Conservation (phyloP, 2,329 filamentous ascomycete species). For the Daldinia sp. region DNA sequence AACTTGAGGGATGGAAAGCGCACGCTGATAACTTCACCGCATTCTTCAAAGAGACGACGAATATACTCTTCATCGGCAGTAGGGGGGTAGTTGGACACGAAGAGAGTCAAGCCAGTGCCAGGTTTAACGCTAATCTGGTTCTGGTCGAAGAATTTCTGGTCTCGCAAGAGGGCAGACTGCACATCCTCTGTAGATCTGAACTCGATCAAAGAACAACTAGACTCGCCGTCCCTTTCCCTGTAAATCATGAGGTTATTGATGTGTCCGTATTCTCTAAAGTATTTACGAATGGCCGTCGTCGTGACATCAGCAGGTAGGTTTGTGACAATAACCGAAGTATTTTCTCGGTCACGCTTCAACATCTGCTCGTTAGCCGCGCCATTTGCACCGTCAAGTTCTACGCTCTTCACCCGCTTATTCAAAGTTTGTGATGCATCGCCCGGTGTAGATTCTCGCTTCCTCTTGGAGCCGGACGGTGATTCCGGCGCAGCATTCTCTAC, state of each 20-base stretch:
- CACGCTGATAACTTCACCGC: slow-evolving; percentile 83
- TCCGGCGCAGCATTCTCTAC: slow-evolving; percentile 42
- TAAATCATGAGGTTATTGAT: slow-evolving; percentile 80
- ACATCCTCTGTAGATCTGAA: slow-evolving; percentile 85
- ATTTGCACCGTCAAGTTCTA: slow-evolving; percentile 46
- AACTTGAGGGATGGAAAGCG: slow-evolving; percentile 91
- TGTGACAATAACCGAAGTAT: slow-evolving; percentile 83
- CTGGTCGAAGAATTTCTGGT: slow-evolving; percentile 81
- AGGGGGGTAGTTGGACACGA: slow-evolving; percentile 88
- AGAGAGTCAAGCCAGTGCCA: slow-evolving; percentile 82
- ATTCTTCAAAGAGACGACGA: slow-evolving; percentile 72
- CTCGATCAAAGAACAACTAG: slow-evolving; percentile 80
- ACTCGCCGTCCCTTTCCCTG: slow-evolving; percentile 65
- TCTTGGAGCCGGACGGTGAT: slow-evolving; percentile 64
- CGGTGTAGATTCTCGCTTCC: slow-evolving; percentile 73
- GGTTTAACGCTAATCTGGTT: slow-evolving; percentile 76
- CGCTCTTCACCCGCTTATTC: slow-evolving; percentile 72
- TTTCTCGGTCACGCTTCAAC: slow-evolving; percentile 85
- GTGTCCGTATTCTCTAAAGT: slow-evolving; percentile 89
- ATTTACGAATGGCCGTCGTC: slow-evolving; percentile 80
- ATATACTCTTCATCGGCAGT: slow-evolving; percentile 76
- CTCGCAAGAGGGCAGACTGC: slow-evolving; percentile 78
- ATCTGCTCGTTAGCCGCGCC: slow-evolving; percentile 48
- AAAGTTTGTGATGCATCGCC: slow-evolving; percentile 60
- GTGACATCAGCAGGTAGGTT: slow-evolving; percentile 76